These are phyloP conservation scores for Camellia granthamiana DNA, from an alignment of 148 eudicot genomes.

Conservation along the genomic window DNA sequence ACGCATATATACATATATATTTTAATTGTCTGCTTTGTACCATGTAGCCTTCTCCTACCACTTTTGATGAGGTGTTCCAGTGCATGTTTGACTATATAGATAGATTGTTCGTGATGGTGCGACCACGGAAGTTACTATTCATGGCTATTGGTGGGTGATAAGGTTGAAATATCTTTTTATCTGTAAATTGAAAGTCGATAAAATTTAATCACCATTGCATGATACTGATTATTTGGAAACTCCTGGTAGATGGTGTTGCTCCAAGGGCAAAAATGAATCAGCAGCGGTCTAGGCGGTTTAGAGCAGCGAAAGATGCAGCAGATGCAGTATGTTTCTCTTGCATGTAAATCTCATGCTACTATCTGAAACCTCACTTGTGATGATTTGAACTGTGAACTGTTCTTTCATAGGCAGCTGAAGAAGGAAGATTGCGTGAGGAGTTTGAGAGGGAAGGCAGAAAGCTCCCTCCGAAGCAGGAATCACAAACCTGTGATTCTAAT, in stretches of 20 bases:
- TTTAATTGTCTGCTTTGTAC: conserved; percentile 10
- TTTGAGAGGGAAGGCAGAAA: conserved; percentile 87
- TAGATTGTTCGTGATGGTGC: conserved; percentile 93
- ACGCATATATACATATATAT: not conserved
- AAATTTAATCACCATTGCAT: not conserved
- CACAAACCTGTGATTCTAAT: conserved; percentile 86
- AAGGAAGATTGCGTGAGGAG: conserved; percentile 71
- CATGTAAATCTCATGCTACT: conserved; percentile 7
- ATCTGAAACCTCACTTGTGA: not conserved
- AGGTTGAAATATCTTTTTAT: conserved; percentile 12
- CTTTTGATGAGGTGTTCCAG: conserved; percentile 88
- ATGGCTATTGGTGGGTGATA: conserved; percentile 93
- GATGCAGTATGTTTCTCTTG: conserved; percentile 64
- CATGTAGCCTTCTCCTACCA: conserved; percentile 89
- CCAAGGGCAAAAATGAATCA: conserved; percentile 99
- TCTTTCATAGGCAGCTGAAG: conserved; percentile 73
- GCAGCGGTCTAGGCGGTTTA: conserved; percentile 95
- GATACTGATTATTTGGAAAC: conserved; percentile 11
- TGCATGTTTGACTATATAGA: conserved; percentile 92
- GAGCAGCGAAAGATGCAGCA: conserved; percentile 98
- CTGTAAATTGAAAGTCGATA: not conserved
- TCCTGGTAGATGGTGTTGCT: conserved; percentile 85
- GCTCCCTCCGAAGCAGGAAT: conserved; percentile 69
- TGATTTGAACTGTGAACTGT: conserved; percentile 1
- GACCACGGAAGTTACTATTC: conserved; percentile 86